Evolutionary conservation across 1,284 basidiomycete genomes (phyloP).

Genomic region (Pseudozyma sp.): DNA sequence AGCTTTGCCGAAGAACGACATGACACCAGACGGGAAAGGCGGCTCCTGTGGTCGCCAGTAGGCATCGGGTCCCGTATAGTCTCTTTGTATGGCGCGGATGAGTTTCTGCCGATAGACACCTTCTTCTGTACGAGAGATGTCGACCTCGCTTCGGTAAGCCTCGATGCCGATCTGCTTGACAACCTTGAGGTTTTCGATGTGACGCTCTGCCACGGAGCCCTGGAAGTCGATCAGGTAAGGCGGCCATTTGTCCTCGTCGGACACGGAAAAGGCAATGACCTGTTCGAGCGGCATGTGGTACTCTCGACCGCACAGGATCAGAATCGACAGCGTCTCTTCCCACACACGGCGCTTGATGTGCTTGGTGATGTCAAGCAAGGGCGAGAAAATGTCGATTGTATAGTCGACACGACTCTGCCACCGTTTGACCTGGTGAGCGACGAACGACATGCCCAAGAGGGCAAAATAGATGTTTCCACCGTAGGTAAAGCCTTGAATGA

Average conservation of each 20-base stretch:
- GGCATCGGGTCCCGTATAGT: constrained; percentile 62
- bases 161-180: constrained; percentile 55
- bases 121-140: constrained; percentile 29
- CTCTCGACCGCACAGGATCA: constrained; percentile 76
- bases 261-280: constrained; percentile 75
- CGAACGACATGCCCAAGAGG: constrained; percentile 44
- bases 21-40: constrained; percentile 53
- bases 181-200: constrained; percentile 84
- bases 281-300: constrained; percentile 77
- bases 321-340: constrained; percentile 80
- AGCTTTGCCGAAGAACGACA: constrained; percentile 72
- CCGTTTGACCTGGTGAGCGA: constrained; percentile 70
- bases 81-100: constrained; percentile 47
- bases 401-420: constrained; percentile 79
- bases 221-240: constrained; percentile 79
- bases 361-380: constrained; percentile 76
- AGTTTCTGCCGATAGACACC: constrained; percentile 36
- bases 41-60: constrained; percentile 53
- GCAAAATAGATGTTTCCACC: constrained; percentile 62
- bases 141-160: constrained; percentile 35
- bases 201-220: constrained; percentile 79
- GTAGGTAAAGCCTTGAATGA: constrained; percentile 49
- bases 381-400: constrained; percentile 84
- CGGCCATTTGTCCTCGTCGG: constrained; percentile 75
- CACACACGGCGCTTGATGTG: constrained; percentile 82